Conservation (phyloP, 768 basidiomycete species). For the Lactarius quietus region DNA sequence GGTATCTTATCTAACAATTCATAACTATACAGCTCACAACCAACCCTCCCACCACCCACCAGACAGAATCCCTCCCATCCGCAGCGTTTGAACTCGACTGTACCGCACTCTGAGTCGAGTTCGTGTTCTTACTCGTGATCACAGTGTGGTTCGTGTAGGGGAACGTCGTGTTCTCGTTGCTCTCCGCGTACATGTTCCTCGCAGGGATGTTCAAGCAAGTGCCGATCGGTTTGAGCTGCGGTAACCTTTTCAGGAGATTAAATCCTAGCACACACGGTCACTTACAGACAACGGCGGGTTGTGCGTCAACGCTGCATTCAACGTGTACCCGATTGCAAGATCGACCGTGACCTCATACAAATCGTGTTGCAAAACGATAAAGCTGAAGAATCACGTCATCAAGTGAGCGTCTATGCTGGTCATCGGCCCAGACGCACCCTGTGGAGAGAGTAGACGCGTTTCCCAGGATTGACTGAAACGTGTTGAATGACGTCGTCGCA, state of each 20-base stretch:
- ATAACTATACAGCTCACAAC: background rate
- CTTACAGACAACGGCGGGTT: constrained; percentile 62
- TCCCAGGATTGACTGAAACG: constrained; percentile 70
- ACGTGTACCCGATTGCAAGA: constrained; percentile 82
- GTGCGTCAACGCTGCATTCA: constrained; percentile 68
- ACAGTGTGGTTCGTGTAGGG: constrained; percentile 43
- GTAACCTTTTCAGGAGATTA: constrained; percentile 5
- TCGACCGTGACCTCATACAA: constrained; percentile 83
- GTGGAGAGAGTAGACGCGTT: constrained; percentile 59
- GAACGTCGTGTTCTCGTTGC: constrained; percentile 67
- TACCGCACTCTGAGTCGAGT: background rate
- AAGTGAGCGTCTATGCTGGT: constrained; percentile 24
- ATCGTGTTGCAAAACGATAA: constrained; percentile 89
- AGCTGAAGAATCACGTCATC: constrained; percentile 41
- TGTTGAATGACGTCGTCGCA: constrained; percentile 60
- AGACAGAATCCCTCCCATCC: background rate
- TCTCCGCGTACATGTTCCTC: constrained; percentile 79
- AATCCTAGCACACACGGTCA: constrained; percentile 1
- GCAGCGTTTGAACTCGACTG: background rate
- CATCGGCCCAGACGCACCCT: constrained; percentile 42
- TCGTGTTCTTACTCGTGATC: constrained; percentile 8
- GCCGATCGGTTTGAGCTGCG: constrained; percentile 70
- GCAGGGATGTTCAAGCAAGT: constrained; percentile 63
- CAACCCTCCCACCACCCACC: constrained; percentile 2
- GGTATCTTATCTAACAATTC: background rate